Evolutionary conservation across 768 basidiomycete species (phyloP), one percentile per base, ranked within the genome.

Genomic region (Tephrocybe sp.): DNA sequence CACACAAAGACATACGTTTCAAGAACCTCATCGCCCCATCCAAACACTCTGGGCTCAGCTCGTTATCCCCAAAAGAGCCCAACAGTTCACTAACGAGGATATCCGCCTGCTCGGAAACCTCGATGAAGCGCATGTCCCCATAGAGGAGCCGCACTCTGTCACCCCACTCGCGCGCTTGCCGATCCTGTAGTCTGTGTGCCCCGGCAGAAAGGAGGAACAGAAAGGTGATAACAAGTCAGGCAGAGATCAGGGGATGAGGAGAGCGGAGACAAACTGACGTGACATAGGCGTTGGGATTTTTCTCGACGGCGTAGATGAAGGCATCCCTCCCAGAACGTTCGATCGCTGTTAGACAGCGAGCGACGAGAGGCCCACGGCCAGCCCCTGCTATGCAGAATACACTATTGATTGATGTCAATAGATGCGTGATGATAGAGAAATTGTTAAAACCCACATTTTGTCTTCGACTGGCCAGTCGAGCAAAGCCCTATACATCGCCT

Each of bases 1-100:
- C 48, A 35, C 3, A 18, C 22, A 30, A 9, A n/a, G 21, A 74
- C 84, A 62, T 58, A 94, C 93, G 77, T 76, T 97, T 96, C 63
- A 99, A 73, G 64, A 93, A 95, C 40, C 96, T 76, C 82, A 88
- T 83, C 8, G 92, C 95, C 11, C 97, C 97, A 64, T 99, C 97
- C 28, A 99, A 74, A 69, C 97, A 99, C 67, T 99, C 97, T 0
- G 97, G 97, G 63, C 93, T 95, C 40, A 98, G 81, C 66, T 99
- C 97, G 52, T 99, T 99, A 69, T 99, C 97, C 1, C 96, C 97
- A 71, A 99, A 98, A 4, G 92, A 95, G 3, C 97, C 97, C 59
- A 99, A 69, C 18, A 99, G 79, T 67, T 99, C 97, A 70, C 90
- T 96, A 60, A 99, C 87, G 50, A 99, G 73, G 54, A 99, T 92